phyloP scores from a whole-genome alignment of 2,329 filamentous ascomycete species.

The Ilyonectria sp. region DNA sequence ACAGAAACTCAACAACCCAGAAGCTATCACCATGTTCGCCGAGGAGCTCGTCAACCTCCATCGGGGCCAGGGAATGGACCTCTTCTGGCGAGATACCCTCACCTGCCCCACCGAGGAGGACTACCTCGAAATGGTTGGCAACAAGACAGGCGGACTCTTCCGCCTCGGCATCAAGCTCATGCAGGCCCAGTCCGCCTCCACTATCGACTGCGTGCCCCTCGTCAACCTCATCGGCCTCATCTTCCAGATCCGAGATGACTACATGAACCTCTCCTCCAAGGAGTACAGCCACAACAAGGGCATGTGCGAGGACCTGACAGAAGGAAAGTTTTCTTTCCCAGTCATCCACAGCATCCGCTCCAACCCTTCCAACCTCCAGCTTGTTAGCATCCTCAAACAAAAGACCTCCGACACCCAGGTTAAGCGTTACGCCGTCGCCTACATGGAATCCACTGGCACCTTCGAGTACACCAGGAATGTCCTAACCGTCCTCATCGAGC shows the following conservation, averaged over 20 bases:
- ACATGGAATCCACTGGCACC: conserved; percentile 92
- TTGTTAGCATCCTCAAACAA: conserved; percentile 94
- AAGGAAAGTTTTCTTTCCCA: conserved; percentile 97
- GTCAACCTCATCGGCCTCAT: conserved; percentile 89
- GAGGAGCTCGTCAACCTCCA: conserved; percentile 90
- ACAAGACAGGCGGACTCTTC: conserved; percentile 92
- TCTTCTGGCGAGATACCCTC: conserved; percentile 90
- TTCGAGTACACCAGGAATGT: conserved; percentile 88
- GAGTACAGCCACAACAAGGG: conserved; percentile 92
- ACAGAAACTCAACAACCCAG: conserved; percentile 77
- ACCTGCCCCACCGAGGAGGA: conserved; percentile 89
- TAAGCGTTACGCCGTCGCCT: conserved; percentile 90
- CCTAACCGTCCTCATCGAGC: conserved; percentile 73
- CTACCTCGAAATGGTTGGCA: conserved; percentile 94
- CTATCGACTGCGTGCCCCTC: conserved; percentile 83
- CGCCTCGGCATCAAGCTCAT: conserved; percentile 88
- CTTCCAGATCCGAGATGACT: conserved; percentile 95
- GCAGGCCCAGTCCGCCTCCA: conserved; percentile 77
- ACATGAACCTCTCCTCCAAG: conserved; percentile 85
- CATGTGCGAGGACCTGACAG: conserved; percentile 93
- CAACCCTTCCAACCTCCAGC: conserved; percentile 80
- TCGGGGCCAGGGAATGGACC: conserved; percentile 90
- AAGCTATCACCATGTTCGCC: conserved; percentile 79
- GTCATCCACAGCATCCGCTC: conserved; percentile 93
- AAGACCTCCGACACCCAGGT: conserved; percentile 89